Base-by-base conservation (phyloP, 2,329 filamentous ascomycete genomes). In the Xylariaceae sp. region DNA sequence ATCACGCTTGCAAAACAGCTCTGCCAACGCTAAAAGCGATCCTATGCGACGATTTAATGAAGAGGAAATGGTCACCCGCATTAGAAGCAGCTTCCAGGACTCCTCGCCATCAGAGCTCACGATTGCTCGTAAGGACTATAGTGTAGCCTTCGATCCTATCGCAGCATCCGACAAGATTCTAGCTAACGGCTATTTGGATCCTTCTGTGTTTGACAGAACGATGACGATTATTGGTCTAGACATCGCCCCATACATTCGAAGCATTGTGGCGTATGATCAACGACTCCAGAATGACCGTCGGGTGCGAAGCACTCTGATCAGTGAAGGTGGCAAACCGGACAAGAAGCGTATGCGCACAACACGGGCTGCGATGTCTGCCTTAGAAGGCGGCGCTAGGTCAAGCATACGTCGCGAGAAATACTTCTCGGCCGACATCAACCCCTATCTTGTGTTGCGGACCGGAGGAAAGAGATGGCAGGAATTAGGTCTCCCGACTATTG, bases 161-260 rank as follows among this genome's bases (percentile, higher is more conserved):
- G 80, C 83, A 1, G 68, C 72, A 2, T 71, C 76, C 0, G 78
- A 79, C 31, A 79, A 77, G 55, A 62, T 68, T 1, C 63, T 72
- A 14, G 57, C 64, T 31, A 65, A 70, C 1, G 68, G 65, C 16
- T 75, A 75, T 41, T 75, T 90, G 1, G 81, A 84, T 33, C 78
- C 87, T 0, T 92, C 89, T 0, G 83, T 87, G 0, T 90, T 96
- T 59, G 90, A 96, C 62, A 83, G 88, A 41, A 83, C 84, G 0
- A 73, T 88, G 61, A 68, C 70, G 0, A 75, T 86, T 17, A 82
- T 96, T 31, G 78, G 82, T 0, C 73, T 86, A 12, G 94, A 99
- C 57, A 76, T 97, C 2, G 92, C 91, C 0, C 94, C 95, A 0
- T 97, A 90, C 67, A 82, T 97, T n/a, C 88, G 95, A 11, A 79